Percentiles rank a stretch among this genome's conserved stretches.
Evolutionary conservation across 192 early-diverging fungal genomes (phyloP).

Genomic region (Funneliformis mosseae): DNA sequence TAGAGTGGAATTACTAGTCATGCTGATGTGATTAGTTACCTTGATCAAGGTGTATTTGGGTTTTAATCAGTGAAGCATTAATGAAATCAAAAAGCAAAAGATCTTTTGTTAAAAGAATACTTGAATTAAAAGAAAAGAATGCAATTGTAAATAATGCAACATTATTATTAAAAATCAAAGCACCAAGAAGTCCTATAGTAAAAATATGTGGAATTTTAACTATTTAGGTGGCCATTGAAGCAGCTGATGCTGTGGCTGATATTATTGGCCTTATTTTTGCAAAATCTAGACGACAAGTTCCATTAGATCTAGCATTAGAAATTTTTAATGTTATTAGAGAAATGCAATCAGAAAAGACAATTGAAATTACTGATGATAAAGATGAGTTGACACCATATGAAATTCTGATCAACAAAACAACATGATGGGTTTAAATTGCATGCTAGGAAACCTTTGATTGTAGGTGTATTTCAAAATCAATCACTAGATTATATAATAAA

Average conservation of each 20-base stretch:
- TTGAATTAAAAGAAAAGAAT: conserved; percentile 39
- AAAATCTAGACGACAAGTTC: conserved; percentile 75
- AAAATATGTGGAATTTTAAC: conserved; percentile 95
- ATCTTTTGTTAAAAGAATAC: conserved; percentile 73
- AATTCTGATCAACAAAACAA: conserved; percentile 13
- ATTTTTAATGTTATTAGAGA: conserved; percentile 76
- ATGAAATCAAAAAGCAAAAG: conserved; percentile 82
- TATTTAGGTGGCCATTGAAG: conserved; percentile 76
- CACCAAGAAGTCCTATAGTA: conserved; percentile 51
- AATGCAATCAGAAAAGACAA: conserved; percentile 34
- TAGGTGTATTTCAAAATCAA: conserved; percentile 95
- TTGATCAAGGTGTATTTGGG: conserved; percentile 75
- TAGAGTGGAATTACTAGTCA: conserved; percentile 88
- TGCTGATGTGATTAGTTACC: conserved; percentile 81
- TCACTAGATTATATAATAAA: conserved; percentile 72
- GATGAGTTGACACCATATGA: conserved; percentile 25
- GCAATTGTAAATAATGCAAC: conserved; percentile 25
- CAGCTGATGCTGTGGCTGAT: conserved; percentile 79
- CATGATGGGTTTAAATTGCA: conserved; percentile 52
- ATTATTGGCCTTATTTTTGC: conserved; percentile 97
- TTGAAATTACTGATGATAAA: conserved; percentile 33
- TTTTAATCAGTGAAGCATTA: conserved; percentile 91
- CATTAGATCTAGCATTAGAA: conserved; percentile 58
- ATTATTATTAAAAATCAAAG: conserved; percentile 10
- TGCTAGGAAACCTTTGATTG: conserved; percentile 74